phyloP scores from a whole-genome alignment of 495 filamentous ascomycete species.

The Hypoxylon crocopeplum region DNA sequence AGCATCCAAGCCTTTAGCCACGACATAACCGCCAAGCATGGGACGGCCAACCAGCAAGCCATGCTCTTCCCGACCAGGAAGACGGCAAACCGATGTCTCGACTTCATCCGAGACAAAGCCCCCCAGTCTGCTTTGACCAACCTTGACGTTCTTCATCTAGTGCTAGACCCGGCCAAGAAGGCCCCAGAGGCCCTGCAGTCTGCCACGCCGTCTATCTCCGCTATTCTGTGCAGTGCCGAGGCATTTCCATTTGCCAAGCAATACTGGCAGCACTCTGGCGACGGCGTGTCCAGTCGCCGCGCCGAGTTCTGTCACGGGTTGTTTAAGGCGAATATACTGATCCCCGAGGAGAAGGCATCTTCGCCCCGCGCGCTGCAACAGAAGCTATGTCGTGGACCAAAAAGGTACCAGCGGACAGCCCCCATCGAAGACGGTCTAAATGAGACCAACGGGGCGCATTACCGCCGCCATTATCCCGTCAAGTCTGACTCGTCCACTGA shows the following conservation, averaged over 20 bases:
- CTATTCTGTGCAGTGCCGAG: constrained; percentile 73
- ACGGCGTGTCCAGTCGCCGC: constrained; percentile 88
- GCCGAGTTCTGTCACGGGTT: constrained; percentile 85
- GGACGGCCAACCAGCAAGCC: constrained; percentile 66
- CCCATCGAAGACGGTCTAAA: constrained; percentile 52
- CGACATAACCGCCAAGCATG: constrained; percentile 70
- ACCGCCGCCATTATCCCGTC: constrained; percentile 17
- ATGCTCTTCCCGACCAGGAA: constrained; percentile 79
- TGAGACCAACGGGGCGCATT: constrained; percentile 17
- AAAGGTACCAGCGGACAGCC: constrained; percentile 70
- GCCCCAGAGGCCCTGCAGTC: constrained; percentile 54
- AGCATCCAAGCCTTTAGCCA: constrained; percentile 75
- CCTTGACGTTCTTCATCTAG: constrained; percentile 72
- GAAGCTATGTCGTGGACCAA: constrained; percentile 68
- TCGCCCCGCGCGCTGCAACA: constrained; percentile 38
- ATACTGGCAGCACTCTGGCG: constrained; percentile 97
- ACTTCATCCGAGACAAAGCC: constrained; percentile 70
- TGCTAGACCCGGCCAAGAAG: constrained; percentile 58
- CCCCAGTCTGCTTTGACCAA: constrained; percentile 53
- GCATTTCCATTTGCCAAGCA: constrained; percentile 75
- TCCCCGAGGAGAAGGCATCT: constrained; percentile 52
- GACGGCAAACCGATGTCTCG: constrained; percentile 70
- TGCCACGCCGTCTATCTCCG: constrained; percentile 61
- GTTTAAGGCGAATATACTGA: constrained; percentile 73
- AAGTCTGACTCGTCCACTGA: constrained; percentile 16